A percentile compares a stretch with the other conserved stretches of the same genome.
These are phyloP conservation scores for Talaromyces rugulosus DNA, from an alignment of 2,329 filamentous ascomycete genomes.

Conservation along the genomic window DNA sequence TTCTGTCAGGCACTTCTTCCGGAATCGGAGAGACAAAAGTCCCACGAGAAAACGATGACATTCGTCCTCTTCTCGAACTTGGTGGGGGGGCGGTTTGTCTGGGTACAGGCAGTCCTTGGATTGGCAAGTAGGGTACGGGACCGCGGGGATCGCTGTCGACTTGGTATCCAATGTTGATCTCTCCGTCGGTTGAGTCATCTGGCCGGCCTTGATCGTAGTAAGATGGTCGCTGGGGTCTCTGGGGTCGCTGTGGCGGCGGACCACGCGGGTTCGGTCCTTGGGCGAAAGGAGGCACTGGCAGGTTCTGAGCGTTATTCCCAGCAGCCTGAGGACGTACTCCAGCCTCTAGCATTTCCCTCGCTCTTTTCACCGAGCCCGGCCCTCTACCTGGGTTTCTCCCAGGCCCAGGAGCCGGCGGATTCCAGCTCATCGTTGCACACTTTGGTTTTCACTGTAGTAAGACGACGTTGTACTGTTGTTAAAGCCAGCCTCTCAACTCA, in stretches of 20 bases:
- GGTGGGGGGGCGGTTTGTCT: constrained; percentile 25
- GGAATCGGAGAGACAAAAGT: constrained; percentile 72
- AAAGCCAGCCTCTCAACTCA: neutral
- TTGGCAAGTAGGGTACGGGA: constrained; percentile 8
- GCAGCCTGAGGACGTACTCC: neutral
- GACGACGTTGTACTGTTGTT: neutral
- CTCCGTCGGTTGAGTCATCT: constrained; percentile 20
- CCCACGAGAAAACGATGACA: constrained; percentile 49
- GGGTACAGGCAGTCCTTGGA: constrained; percentile 8
- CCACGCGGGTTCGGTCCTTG: constrained; percentile 10
- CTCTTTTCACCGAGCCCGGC: constrained; percentile 8
- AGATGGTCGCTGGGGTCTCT: constrained; percentile 17
- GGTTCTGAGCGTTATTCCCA: neutral
- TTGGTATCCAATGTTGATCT: constrained; percentile 10
- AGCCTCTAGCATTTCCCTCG: constrained; percentile 11
- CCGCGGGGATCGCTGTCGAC: constrained; percentile 10
- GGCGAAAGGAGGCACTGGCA: neutral
- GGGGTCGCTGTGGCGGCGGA: constrained; percentile 39
- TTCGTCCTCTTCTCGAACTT: constrained; percentile 27
- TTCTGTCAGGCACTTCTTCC: constrained; percentile 58
- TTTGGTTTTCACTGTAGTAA: neutral
- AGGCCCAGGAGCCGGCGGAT: constrained; percentile 1
- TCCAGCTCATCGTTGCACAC: constrained; percentile 10
- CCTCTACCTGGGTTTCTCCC: constrained; percentile 3
- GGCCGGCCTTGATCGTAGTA: constrained; percentile 23